These are phyloP conservation scores for Allium cepa DNA, from an alignment of 106 monocot genomes.

Conservation along the genomic window DNA sequence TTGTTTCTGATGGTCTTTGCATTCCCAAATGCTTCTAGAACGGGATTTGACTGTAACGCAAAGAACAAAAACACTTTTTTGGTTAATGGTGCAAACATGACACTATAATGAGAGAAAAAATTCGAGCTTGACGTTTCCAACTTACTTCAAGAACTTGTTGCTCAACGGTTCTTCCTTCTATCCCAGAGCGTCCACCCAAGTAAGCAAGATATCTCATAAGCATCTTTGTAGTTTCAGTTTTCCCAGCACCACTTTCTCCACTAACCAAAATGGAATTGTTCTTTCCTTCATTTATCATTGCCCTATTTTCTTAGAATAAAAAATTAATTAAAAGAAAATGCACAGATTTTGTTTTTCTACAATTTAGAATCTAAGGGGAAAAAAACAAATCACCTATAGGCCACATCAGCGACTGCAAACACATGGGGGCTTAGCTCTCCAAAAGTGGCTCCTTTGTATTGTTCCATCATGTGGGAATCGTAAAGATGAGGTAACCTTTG, in stretches of 20 bases:
- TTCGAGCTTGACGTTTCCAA: not conserved
- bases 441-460: conserved; percentile 43
- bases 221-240: conserved; percentile 92
- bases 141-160: conserved; percentile 64
- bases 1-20: conserved; percentile 62
- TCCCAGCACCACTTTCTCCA: conserved; percentile 96
- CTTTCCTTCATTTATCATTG: conserved; percentile 90
- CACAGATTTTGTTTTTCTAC: no score
- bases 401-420: conserved; percentile 47
- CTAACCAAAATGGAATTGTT: conserved; percentile 90
- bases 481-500: conserved; percentile 48
- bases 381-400: conserved; percentile 25
- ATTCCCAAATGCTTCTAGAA: conserved; percentile 77
- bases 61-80: not conserved
- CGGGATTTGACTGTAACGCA: conserved; percentile 49
- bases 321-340: conserved; percentile 4
- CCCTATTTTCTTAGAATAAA: conserved; percentile 29
- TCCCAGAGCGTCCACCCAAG: conserved; percentile 62
- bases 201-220: conserved; percentile 84
- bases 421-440: conserved; percentile 50
- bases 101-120: not conserved
- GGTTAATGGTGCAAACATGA: not conserved
- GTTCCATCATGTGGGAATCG: conserved; percentile 50
- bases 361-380: no score
- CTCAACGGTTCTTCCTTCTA: conserved; percentile 77